phyloP scores from a whole-genome alignment of 164 flowering plant species.

The Vitis cinerea region DNA sequence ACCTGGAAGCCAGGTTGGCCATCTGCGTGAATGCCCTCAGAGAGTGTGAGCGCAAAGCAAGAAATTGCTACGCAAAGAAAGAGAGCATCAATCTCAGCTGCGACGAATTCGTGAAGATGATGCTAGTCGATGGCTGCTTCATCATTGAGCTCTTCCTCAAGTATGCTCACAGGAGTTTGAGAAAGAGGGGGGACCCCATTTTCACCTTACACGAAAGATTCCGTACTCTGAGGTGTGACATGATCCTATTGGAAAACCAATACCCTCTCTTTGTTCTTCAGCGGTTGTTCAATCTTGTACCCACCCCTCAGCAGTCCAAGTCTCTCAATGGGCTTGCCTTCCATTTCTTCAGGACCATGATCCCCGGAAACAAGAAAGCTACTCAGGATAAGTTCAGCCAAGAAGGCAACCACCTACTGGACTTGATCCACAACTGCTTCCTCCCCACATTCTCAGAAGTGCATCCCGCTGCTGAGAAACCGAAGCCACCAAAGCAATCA shows the following conservation, averaged over 20 bases:
- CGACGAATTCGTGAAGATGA: constrained; percentile 35
- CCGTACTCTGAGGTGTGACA: constrained; percentile 8
- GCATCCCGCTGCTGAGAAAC: neutral
- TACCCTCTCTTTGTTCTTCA: constrained; percentile 26
- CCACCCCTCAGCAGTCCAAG: constrained; percentile 14
- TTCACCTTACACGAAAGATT: constrained; percentile 19
- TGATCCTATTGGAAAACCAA: constrained; percentile 29
- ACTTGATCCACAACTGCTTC: constrained; percentile 20
- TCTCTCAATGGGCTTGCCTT: constrained; percentile 20
- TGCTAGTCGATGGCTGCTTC: constrained; percentile 52
- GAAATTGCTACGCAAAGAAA: constrained; percentile 32
- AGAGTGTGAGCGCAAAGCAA: constrained; percentile 35
- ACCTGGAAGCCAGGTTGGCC: constrained; percentile 23
- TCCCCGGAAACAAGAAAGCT: constrained; percentile 12
- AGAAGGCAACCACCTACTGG: constrained; percentile 32
- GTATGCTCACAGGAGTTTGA: constrained; percentile 19
- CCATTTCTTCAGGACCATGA: constrained; percentile 19
- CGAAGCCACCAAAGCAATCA: neutral
- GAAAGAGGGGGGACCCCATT: constrained; percentile 31
- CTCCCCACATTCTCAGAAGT: constrained; percentile 13
- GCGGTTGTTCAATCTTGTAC: constrained; percentile 12
- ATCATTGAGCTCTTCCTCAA: constrained; percentile 46
- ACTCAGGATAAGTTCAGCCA: constrained; percentile 6
- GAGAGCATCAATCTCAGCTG: constrained; percentile 18
- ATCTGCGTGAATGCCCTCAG: constrained; percentile 31